Evolutionary conservation across 345 rosid species (phyloP), one percentile per base, ranked within the genome.

Genomic region (Xanthoceras sorbifolium): DNA sequence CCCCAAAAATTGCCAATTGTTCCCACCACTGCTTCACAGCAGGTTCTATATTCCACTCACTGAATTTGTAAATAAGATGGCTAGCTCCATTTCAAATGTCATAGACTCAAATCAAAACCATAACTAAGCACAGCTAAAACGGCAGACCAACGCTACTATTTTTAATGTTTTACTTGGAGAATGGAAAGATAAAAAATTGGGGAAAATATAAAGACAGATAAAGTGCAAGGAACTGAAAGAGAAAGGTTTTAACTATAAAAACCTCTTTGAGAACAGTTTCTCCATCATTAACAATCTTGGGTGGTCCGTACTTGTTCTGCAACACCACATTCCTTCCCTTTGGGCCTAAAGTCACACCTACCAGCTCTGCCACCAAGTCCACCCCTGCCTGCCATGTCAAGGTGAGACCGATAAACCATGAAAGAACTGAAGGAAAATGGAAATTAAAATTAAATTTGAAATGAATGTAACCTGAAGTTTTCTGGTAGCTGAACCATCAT

Each of bases 291-390:
- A 94, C 97, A 79, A 94, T 94, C 91, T 82, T 90, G 15, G 97
- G 98, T 62, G 97, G 93, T 61, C 98, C 97, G 73, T 94, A 94
- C 89, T 91, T 91, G 83, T 94, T 93, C 84, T 85, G 89, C 86
- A 94, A 81, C 81, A 94, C 93, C 48, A 94, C 97, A 79, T 94
- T 94, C 80, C 98, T 87, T 72, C 98, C 98, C 79, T 90, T 93
- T 36, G 98, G 98, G 72, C 98, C 98, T 78, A 94, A 82, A 54
- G 98, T 94, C 64, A 93, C 92, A n/a, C 98, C 97, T 31, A 94
- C 79, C 11, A 94, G 87, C 87, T 86, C 90, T 5, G 97, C 97
- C 82, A 94, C 97, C 87, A 87, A 71, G 81, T 89, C 81, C 77
- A 89, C 94, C 22, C 98, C 98, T 20, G 88, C 91, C 97, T 93